Evolutionary conservation across 768 basidiomycete genomes (phyloP).

Genomic region (Termitomyces sp.): DNA sequence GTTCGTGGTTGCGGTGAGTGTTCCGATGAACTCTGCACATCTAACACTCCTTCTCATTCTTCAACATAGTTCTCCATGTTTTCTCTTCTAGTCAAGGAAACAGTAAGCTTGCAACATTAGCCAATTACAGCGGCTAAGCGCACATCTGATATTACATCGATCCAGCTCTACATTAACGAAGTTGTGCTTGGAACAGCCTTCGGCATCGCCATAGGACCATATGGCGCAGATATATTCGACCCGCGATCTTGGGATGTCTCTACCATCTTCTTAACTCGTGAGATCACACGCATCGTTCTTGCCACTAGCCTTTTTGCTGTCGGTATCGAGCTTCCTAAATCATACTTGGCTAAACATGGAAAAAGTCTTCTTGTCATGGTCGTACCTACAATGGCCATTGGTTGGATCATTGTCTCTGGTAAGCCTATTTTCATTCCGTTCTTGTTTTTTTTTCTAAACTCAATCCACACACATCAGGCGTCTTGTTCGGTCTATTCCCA

Average conservation of each 20-base stretch:
- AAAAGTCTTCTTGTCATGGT: constrained; percentile 68
- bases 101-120: constrained; percentile 33
- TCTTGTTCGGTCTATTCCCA: constrained; percentile 74
- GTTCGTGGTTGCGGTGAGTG: constrained; percentile 23
- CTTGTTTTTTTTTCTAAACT: not conserved
- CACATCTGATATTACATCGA: not conserved
- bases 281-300: constrained; percentile 49
- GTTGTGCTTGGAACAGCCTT: constrained; percentile 85
- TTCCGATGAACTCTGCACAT: constrained; percentile 7
- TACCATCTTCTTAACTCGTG: constrained; percentile 57
- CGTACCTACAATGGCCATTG: constrained; percentile 81
- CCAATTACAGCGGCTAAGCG: not conserved
- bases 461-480: constrained; percentile 30
- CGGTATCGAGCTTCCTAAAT: constrained; percentile 86
- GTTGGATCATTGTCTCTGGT: constrained; percentile 79
- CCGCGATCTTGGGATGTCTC: constrained; percentile 66
- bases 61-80: constrained; percentile 73
- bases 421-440: constrained; percentile 11
- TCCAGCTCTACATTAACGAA: constrained; percentile 84
- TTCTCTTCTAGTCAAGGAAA: constrained; percentile 81
- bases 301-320: constrained; percentile 93
- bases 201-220: constrained; percentile 65
- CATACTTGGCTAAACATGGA: constrained; percentile 80
- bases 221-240: constrained; percentile 66
- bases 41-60: not conserved